These are phyloP conservation scores for Coleophoma eucalyptorum DNA, from an alignment of 2,329 filamentous ascomycete species.

Conservation along the genomic window DNA sequence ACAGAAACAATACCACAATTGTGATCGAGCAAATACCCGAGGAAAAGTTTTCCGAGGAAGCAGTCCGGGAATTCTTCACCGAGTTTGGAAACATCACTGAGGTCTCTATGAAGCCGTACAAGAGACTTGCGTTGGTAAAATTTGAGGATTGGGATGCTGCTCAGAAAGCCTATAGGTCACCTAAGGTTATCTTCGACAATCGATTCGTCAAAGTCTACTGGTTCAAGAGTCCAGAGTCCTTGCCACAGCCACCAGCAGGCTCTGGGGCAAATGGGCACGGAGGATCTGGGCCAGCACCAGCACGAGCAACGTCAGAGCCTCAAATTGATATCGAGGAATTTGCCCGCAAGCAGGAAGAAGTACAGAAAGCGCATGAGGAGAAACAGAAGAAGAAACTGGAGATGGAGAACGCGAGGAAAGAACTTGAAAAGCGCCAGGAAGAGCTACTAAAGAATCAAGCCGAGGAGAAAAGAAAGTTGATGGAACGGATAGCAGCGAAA, in stretches of 20 bases:
- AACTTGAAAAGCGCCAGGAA: slow-evolving; percentile 61
- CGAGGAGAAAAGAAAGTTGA: slow-evolving; percentile 58
- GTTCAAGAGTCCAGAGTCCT: slow-evolving; percentile 51
- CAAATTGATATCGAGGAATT: slow-evolving; percentile 70
- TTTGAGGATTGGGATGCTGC: slow-evolving; percentile 64
- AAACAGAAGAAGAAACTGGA: slow-evolving; percentile 59
- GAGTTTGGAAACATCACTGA: slow-evolving; percentile 66
- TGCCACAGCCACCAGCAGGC: slow-evolving; percentile 24
- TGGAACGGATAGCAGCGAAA: slow-evolving; percentile 59
- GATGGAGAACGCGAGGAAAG: slow-evolving; percentile 56
- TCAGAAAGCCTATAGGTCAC: slow-evolving; percentile 68
- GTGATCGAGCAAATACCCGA: slow-evolving; percentile 77
- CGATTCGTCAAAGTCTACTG: slow-evolving; percentile 83
- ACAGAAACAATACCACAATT: slow-evolving; percentile 62
- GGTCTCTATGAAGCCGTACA: slow-evolving; percentile 62
- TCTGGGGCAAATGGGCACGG: slow-evolving; percentile 24
- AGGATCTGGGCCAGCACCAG: slow-evolving; percentile 9
- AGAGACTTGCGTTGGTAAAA: slow-evolving; percentile 65
- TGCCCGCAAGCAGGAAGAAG: slow-evolving; percentile 63
- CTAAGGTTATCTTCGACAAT: slow-evolving; percentile 80
- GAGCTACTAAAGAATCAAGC: slow-evolving; percentile 60
- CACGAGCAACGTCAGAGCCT: slow-evolving; percentile 27
- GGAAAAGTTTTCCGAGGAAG: slow-evolving; percentile 62
- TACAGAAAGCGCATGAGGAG: slow-evolving; percentile 65
- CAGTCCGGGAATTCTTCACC: slow-evolving; percentile 65